Percentiles rank a stretch among this genome's conserved stretches.
phyloP scores from a whole-genome alignment of 2,329 filamentous ascomycete genomes.

The Biscogniauxia mediterranea region DNA sequence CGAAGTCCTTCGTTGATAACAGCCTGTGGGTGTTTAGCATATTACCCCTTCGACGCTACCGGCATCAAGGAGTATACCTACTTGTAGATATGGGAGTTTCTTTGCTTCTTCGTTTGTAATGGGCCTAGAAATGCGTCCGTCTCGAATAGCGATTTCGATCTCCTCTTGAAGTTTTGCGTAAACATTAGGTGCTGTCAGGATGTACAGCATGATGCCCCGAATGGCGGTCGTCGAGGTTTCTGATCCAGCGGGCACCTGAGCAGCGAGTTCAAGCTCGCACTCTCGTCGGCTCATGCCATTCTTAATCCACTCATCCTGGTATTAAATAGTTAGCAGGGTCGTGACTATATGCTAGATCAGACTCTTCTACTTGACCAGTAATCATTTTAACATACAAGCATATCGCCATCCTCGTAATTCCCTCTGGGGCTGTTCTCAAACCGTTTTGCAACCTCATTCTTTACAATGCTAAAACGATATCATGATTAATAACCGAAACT shows the following conservation, averaged over 20 bases:
- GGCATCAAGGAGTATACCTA: conserved; percentile 2
- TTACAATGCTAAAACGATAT: conserved; percentile 16
- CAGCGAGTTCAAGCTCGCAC: conserved; percentile 25
- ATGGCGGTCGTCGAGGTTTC: conserved; percentile 25
- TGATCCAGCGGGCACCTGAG: conserved; percentile 24
- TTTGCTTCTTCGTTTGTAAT: conserved; percentile 25
- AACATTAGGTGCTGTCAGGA: conserved; percentile 17
- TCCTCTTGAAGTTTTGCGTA: conserved; percentile 22
- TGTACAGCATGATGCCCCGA: conserved; percentile 20
- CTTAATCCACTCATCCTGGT: conserved; percentile 27
- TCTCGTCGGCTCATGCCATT: conserved; percentile 23
- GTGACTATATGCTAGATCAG: neutral
- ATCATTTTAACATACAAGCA: conserved; percentile 20
- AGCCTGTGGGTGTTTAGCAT: conserved; percentile 14
- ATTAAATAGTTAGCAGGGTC: neutral
- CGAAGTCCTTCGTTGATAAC: conserved; percentile 27
- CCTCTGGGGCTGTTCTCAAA: conserved; percentile 10
- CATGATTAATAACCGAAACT: neutral
- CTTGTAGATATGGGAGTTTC: conserved; percentile 26
- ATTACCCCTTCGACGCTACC: neutral
- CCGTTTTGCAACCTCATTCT: conserved; percentile 18
- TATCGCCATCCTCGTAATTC: conserved; percentile 10
- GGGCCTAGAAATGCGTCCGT: conserved; percentile 23
- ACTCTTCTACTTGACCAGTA: neutral
- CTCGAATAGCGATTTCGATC: conserved; percentile 15